A percentile compares a stretch with the other conserved stretches of the same genome.
These are phyloP conservation scores for Amanita thiersii DNA, from an alignment of 768 basidiomycete genomes.

Conservation along the genomic window DNA sequence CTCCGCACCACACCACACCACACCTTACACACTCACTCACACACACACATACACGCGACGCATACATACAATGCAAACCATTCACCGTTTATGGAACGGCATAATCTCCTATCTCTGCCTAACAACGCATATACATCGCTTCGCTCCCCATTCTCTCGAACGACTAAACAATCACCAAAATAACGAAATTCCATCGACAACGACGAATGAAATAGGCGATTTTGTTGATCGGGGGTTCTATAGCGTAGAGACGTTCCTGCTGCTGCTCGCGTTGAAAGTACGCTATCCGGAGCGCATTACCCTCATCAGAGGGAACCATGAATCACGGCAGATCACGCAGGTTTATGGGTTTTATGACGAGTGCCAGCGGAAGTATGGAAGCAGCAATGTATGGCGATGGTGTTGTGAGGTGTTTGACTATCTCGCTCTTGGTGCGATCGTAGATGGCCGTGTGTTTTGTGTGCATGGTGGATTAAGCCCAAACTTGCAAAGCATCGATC, in stretches of 20 bases:
- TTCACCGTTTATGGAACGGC: too few species aligned
- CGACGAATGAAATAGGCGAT: slow-evolving; percentile 72
- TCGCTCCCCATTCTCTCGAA: too few species aligned
- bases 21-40: neutral
- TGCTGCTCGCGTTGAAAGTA: slow-evolving; percentile 91
- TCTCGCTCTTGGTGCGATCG: slow-evolving; percentile 86
- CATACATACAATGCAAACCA: too few species aligned
- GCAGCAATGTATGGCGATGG: slow-evolving; percentile 93
- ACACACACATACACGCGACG: neutral
- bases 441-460: slow-evolving; percentile 96
- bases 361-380: slow-evolving; percentile 93
- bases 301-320: slow-evolving; percentile 95
- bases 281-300: slow-evolving; percentile 97
- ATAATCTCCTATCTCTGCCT: too few species aligned
- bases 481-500: slow-evolving; percentile 77
- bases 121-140: neutral
- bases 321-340: slow-evolving; percentile 95
- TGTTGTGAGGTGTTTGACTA: slow-evolving; percentile 99
- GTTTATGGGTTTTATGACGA: slow-evolving; percentile 95
- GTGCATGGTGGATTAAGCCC: slow-evolving; percentile 97
- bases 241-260: slow-evolving; percentile 91
- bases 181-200: neutral
- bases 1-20: slow-evolving; percentile 1
- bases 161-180: too few species aligned
- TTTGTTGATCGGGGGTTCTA: slow-evolving; percentile 98